Percentiles rank a stretch among this genome's conserved stretches.
Conservation (phyloP, 352 stramenopile species). For the Phytophthora meadii region DNA sequence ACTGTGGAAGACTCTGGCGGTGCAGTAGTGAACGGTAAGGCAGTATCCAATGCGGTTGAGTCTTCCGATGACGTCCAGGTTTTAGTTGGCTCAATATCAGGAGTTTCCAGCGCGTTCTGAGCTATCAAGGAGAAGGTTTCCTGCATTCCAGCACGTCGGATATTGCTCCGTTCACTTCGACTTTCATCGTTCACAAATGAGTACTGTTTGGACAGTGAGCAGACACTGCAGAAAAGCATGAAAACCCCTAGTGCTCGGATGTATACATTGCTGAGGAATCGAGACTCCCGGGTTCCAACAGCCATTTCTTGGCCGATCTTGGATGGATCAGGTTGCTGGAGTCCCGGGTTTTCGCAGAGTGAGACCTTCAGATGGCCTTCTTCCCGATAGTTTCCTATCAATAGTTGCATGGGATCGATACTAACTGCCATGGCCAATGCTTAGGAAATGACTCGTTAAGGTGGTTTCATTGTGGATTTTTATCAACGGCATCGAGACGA, state of each 20-base stretch:
- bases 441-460: constrained; percentile 4
- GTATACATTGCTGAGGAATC: constrained; percentile 50
- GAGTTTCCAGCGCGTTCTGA: constrained; percentile 10
- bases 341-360: constrained; percentile 23
- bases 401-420: constrained; percentile 27
- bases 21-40: constrained; percentile 2
- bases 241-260: constrained; percentile 33
- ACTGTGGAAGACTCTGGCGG: not conserved
- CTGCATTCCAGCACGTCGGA: constrained; percentile 9
- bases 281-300: constrained; percentile 42
- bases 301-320: constrained; percentile 23
- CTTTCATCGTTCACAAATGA: constrained; percentile 20
- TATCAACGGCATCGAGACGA: constrained; percentile 3
- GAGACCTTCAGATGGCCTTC: not conserved
- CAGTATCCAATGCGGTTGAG: constrained; percentile 12
- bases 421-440: constrained; percentile 8
- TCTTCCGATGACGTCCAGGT: constrained; percentile 13
- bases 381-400: constrained; percentile 15
- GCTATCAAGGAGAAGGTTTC: constrained; percentile 16
- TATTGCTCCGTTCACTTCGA: constrained; percentile 9
- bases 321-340: constrained; percentile 15
- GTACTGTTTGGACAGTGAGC: constrained; percentile 36
- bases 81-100: constrained; percentile 7
- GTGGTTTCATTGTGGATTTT: constrained; percentile 10
- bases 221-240: constrained; percentile 39